phyloP scores from a whole-genome alignment of 2,329 filamentous ascomycete genomes.

The Bisporella sp. region DNA sequence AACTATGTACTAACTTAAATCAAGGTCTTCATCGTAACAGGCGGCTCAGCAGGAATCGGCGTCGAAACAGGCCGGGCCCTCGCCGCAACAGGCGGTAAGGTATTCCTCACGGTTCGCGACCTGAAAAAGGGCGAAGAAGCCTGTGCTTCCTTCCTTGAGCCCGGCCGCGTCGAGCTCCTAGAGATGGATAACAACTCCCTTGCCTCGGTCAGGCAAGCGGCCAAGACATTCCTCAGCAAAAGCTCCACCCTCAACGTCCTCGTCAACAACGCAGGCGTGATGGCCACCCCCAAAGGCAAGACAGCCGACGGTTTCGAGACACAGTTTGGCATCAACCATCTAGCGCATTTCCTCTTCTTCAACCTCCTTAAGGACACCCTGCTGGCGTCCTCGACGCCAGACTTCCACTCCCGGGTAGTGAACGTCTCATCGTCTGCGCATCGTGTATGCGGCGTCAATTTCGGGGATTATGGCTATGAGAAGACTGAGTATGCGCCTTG shows the following conservation, averaged over 20 bases:
- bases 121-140: slow-evolving; percentile 25
- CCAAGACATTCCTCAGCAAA: slow-evolving; percentile 20
- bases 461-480: slow-evolving; percentile 16
- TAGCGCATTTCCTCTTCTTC: slow-evolving; percentile 47
- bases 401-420: slow-evolving; percentile 40
- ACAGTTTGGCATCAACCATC: slow-evolving; percentile 46
- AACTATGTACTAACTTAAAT: no score
- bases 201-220: slow-evolving; percentile 24
- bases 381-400: slow-evolving; percentile 30
- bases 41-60: slow-evolving; percentile 30
- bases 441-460: slow-evolving; percentile 34
- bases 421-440: slow-evolving; percentile 37
- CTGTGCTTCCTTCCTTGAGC: slow-evolving; percentile 34
- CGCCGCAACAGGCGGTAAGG: slow-evolving; percentile 27
- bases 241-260: slow-evolving; percentile 24
- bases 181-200: slow-evolving; percentile 28
- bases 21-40: slow-evolving; percentile 28
- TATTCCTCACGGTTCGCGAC: slow-evolving; percentile 30
- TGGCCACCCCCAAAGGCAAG: slow-evolving; percentile 15
- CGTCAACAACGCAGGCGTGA: slow-evolving; percentile 17
- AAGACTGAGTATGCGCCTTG: slow-evolving; percentile 29
- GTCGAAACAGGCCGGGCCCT: slow-evolving; percentile 31
- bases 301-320: slow-evolving; percentile 41
- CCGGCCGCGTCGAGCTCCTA: slow-evolving; percentile 24
- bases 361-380: slow-evolving; percentile 39